These are phyloP conservation scores for Sporothrix curviconia DNA, from an alignment of 2,329 filamentous ascomycete species.

Conservation along the genomic window DNA sequence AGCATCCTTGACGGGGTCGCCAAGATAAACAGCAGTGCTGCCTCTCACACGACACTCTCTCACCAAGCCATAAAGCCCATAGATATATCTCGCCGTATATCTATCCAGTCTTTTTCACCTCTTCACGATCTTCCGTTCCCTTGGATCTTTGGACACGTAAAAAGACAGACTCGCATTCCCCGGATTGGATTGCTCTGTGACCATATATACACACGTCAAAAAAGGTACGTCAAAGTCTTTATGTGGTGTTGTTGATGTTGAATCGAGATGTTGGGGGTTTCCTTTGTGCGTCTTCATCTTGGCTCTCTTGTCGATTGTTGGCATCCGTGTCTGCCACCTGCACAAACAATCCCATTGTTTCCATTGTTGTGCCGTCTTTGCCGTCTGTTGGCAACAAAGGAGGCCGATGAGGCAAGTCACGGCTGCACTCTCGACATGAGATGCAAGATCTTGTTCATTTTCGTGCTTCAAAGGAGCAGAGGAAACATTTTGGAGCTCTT, in stretches of 20 bases:
- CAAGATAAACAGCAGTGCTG: constrained; percentile 23
- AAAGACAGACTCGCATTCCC: constrained; percentile 8
- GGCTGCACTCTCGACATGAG: not conserved
- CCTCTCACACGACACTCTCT: constrained; percentile 15
- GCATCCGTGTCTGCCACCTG: too few relatives aligned
- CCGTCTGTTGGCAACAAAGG: not conserved
- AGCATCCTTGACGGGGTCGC: constrained; percentile 21
- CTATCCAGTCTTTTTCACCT: constrained; percentile 1
- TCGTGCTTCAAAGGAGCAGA: not conserved
- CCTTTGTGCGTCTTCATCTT: not conserved
- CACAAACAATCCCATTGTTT: not conserved
- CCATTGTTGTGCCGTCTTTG: not conserved
- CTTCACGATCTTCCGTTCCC: not conserved
- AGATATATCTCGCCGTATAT: constrained; percentile 2
- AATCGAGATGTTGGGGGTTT: not conserved
- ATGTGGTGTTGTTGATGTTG: not conserved
- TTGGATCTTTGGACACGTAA: not conserved
- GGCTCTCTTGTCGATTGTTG: too few relatives aligned
- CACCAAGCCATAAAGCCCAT: not conserved
- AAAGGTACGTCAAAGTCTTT: too few relatives aligned
- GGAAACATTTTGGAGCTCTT: not conserved
- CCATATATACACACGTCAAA: not conserved
- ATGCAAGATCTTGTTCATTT: constrained; percentile 3
- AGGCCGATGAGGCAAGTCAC: not conserved
- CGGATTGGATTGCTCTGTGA: constrained; percentile 13